Base-by-base conservation (phyloP, 495 filamentous ascomycete species). In the Trichoderma orchidacearum region DNA sequence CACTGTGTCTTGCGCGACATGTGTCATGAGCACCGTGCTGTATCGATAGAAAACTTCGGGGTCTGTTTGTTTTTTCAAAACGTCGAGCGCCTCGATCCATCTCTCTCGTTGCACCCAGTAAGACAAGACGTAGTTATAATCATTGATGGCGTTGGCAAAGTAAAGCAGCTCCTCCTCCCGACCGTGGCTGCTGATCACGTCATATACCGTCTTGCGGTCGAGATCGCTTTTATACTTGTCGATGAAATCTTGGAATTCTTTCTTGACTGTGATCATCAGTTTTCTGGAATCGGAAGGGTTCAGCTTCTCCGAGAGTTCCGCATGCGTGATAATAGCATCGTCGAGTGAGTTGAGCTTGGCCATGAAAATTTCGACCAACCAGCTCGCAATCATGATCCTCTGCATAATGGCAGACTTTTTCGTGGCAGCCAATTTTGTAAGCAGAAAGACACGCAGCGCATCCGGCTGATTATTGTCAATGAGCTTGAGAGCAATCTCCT, bases 71-170 rank as follows among this genome's bases (percentile, higher is more conserved):
- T 85, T 84, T 66, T 95, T 92, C 17, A 98, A 74, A 31, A 96
- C 88, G 57, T 83, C 82, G 61, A 98, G 70, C 4, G 90, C 86
- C 60, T 96, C 88, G n/a, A 80, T 68, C 93, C 93, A 98, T 61
- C 89, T 82, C 69, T 96, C 93, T 56, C 93, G 80, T 68, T 96
- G 94, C 25, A 96, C 85, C 94, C 94, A 98, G 72, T 98, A 98
- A 0, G 87, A 85, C 18, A 98, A 75, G 30, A 96, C 90, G 63
- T 92, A 97, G 66, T 93, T 93, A 72, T 92, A 85, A 67, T 98
- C 93, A 61, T 90, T 85, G 28, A 90, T 76, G 21, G 83, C 82
- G 52, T 86, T 89, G 9, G 93, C 93, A 70, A 89, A 97, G 71
- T 82, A 90, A 1, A 98, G 79, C 12, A 98, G 72, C 66, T 98